Base-by-base conservation (phyloP, 257 asterid species). In the Solanum tarapatanum region DNA sequence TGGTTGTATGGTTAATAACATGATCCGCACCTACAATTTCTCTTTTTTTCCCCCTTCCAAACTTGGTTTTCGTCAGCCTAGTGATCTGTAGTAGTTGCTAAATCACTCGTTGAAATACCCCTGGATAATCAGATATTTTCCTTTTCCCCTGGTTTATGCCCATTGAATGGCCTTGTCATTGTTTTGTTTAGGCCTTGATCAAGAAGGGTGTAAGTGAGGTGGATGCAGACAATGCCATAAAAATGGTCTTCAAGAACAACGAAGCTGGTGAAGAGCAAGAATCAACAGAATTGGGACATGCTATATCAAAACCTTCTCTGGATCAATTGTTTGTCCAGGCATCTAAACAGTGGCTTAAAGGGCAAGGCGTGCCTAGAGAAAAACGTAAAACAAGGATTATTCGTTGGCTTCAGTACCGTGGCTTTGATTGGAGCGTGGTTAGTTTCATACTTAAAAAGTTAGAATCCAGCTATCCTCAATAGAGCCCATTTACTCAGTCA, bases 401-500 rank as follows among this genome's bases (percentile, higher is more conserved):
- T 28, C 89, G 94, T 77, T 95, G 99, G 99, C 98, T 95, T 87
- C 99, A 94, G 58, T 97, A 97, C 70, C 98, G 99, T n/a, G 98
- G 99, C 88, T 95, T 93, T 87, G 89, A 90, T 88, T 94, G 98
- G 98, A 86, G 88, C 66, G 90, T 94, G 66, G 88, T 91, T 70
- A 91, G 89, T 48, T 55, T 80, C 77, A 89, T 94, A 24, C 62
- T 96, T 17, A 94, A 93, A 89, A 94, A 94, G 90, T 84, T 95
- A 91, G 95, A 93, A 85, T 88, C 95, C 16, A 89, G 84, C 69
- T 48, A 86, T 75, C 91, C 93, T 88, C 76, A 90, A 43, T 93
- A 93, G 93, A 85, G 85, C 45, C 86, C 55, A 86, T 36, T 62
- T 87, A 11, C 43, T 58, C 73, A 2, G 58, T 45, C 4, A 48